phyloP scores from a whole-genome alignment of 371 early-diverging fungal species.

The Actinomortierella ambigua region DNA sequence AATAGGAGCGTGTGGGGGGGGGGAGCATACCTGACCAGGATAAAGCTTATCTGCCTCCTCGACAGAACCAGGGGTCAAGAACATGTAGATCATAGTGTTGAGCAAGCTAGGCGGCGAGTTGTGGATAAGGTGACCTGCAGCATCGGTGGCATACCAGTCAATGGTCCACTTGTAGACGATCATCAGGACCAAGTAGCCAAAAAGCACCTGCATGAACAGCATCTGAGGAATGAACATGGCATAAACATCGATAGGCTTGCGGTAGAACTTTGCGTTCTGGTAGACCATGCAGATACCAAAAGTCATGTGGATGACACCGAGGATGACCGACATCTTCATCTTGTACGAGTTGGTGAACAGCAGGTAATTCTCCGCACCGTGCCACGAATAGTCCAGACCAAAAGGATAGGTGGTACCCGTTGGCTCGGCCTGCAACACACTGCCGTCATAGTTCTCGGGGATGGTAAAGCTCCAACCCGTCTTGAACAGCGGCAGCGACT shows the following conservation, averaged over 20 bases:
- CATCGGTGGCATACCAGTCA: slow-evolving; percentile 81
- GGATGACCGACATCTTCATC: slow-evolving; percentile 99
- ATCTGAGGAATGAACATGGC: slow-evolving; percentile 96
- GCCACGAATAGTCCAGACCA: slow-evolving; percentile 91
- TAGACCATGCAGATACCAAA: slow-evolving; percentile 93
- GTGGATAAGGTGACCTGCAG: slow-evolving; percentile 66
- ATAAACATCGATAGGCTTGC: slow-evolving; percentile 81
- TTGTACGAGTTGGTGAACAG: slow-evolving; percentile 99
- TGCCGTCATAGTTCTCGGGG: slow-evolving; percentile 51
- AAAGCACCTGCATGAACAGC: slow-evolving; percentile 90
- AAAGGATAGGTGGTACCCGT: slow-evolving; percentile 57
- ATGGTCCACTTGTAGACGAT: slow-evolving; percentile 98
- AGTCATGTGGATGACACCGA: slow-evolving; percentile 99
- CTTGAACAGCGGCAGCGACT: slow-evolving; percentile 75
- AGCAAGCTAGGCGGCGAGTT: slow-evolving; percentile 93
- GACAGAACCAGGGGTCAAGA: slow-evolving; percentile 94
- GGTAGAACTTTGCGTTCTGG: slow-evolving; percentile 92
- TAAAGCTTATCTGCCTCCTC: slow-evolving; percentile 74
- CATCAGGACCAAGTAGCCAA: slow-evolving; percentile 95
- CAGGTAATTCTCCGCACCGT: slow-evolving; percentile 90
- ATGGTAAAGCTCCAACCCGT: slow-evolving; percentile 79
- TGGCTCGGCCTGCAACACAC: slow-evolving; percentile 20
- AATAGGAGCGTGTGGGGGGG: not conserved
- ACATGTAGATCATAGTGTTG: slow-evolving; percentile 99
- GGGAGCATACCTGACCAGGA: slow-evolving; percentile 78